Base-by-base conservation (phyloP, 2,329 filamentous ascomycete genomes). In the Emergomyces africanus region DNA sequence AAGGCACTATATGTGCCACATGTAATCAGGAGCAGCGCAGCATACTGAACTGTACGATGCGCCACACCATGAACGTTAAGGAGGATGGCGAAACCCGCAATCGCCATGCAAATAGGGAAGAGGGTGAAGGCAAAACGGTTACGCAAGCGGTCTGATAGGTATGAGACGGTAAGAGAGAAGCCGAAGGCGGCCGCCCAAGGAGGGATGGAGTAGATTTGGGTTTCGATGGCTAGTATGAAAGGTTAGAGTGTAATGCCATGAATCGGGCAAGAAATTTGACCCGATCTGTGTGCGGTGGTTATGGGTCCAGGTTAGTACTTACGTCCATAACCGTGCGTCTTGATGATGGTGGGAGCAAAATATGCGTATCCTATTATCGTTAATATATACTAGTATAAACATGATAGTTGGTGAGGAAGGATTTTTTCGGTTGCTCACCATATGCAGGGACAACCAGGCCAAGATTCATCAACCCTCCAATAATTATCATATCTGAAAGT, bases 1-100 rank as follows among this genome's bases (percentile, higher is more conserved):
- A 96, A 91, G n/a, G 90, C 89, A 0, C 84, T 85, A 73, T 95
- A 96, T 0, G 83, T 81, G 55, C 89, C 89, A 75, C 85, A 85
- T 1, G 88, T 86, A 55, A 95, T 83, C 37, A 96, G 77, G 77
- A 95, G 95, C 0, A 96, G 79, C 0, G 87, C 88, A 0, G 78
- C 87, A 67, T 96, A 96, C 70, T 94, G 81, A 6, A 89, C 74
- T 14, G 79, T 63, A 0, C 75, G 77, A 69, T 89, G 81, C 15
- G 61, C 65, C 6, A 60, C 57, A 68, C 87, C 74, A 70, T 92
- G 87, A 5, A 92, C 82, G 12, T 77, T 76, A 54, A 95, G 75
- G 8, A 96, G 79, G 61, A 92, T 88, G 2, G 76, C 83, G 64
- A 95, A 92, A 1, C 90, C 91, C 0, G 81, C 69, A 57, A 96